Evolutionary conservation across 192 early-diverging fungal species (phyloP), one percentile per base, ranked within the genome.

Genomic region (Pilobolus umbonatus): DNA sequence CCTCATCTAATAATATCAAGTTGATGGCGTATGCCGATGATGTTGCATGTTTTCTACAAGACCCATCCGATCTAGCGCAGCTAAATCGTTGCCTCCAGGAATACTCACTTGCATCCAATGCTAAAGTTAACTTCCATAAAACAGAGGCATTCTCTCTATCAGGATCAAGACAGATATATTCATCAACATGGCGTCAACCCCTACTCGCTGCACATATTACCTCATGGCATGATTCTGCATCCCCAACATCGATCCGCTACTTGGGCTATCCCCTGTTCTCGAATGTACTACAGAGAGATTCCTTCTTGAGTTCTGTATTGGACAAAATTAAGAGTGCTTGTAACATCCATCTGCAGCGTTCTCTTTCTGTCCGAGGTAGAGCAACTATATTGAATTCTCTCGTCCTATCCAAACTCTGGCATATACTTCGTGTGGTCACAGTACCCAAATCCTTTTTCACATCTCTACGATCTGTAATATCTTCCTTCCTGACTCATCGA

Each of bases 121-220:
- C 59, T 7, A 49, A 43, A 19, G 25, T 71, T 4, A 71, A 71
- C 29, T n/a, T 65, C 3, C 14, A 53, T 11, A 71, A 71, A 42
- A 66, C 64, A 24, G 32, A 52, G 0, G 49, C 47, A 5, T 42
- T 72, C 29, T 65, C 64, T 5, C 26, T 64, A 1, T 56, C 53
- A 6, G 62, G 62, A 11, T 2, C 9, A 2, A 1, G 5, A 19
- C 29, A 24, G 5, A n/a, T n/a, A n/a, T n/a, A n/a, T n/a, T n/a
- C n/a, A n/a, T 2, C 45, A 5, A 9, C 30, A 12, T 60, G 57
- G 46, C 11, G 5, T 21, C n/a, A n/a, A n/a, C 1, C 25, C 24
- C 12, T 24, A 31, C 19, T 15, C 3, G 36, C 24, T 21, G 11
- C 12, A 11, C 8, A 30, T 25, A 38, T 54, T 35, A 15, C 22